phyloP scores from a whole-genome alignment of 176 grass and related monocot species.

The Puya raimondii region DNA sequence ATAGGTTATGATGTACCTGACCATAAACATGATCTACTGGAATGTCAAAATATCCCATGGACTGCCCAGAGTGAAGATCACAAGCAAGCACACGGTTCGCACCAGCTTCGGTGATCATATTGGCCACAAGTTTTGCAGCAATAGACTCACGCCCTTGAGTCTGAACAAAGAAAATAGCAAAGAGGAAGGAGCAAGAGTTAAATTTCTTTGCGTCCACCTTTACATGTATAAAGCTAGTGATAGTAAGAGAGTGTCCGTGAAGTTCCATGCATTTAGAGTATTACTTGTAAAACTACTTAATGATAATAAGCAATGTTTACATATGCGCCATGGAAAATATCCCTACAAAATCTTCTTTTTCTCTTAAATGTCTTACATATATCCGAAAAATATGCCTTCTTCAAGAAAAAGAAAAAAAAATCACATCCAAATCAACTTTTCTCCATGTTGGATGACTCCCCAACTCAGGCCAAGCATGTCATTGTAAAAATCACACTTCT shows the following conservation, averaged over 20 bases:
- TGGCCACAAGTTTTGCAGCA: conserved; percentile 96
- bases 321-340: no score
- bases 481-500: no score
- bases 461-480: no score
- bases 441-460: no score
- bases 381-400: no score
- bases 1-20: conserved; percentile 39
- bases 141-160: conserved; percentile 98
- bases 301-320: no score
- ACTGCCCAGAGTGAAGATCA: conserved; percentile 97
- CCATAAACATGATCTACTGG: conserved; percentile 99
- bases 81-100: conserved; percentile 92
- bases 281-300: no score
- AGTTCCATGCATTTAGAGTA: neutral
- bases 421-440: no score
- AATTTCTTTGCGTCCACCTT: neutral
- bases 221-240: neutral
- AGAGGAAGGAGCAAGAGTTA: neutral
- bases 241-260: neutral
- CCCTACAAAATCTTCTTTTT: no score
- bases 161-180: conserved; percentile 31
- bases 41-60: conserved; percentile 98
- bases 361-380: no score
- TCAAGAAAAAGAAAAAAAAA: no score
- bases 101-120: conserved; percentile 99